Evolutionary conservation across 306 rosid genomes (phyloP), one percentile per base, ranked within the genome.

Genomic region (Cicer chorassanicum): DNA sequence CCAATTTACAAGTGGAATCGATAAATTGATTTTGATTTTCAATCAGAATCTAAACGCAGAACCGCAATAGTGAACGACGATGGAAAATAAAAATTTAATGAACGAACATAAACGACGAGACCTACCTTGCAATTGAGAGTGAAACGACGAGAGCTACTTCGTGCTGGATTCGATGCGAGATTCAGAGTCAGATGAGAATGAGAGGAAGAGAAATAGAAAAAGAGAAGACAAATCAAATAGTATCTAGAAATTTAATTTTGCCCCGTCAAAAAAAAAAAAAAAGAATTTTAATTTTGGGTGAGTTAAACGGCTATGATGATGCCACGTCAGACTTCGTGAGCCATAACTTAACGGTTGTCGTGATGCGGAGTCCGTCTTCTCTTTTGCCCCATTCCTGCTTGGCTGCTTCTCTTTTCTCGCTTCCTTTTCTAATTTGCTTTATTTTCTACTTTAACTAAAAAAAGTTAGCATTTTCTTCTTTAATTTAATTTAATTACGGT

Each of bases 151-250:
- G 38, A 19, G 60, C 6, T 38, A 16, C 6, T 14, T 40, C 8
- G 8, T 40, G 9, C 5, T 19, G 1, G 36, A 36, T 36, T 40
- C 55, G 21, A 42, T 40, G 65, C 74, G 68, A 77, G 82, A 82
- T 82, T 80, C 72, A 68, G 80, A 67, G 45, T 39, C 65, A 62
- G 80, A 80, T 57, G 76, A 66, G 66, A 55, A 45, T 7, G 67
- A 38, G 59, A 29, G 13, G 8, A 43, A 48, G 14, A 55, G 21
- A 29, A 13, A 48, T 36, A 57, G 80, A 48, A 57, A 76, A 48
- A 56, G 43, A 36, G 39, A 6, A 43, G 5, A 29, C 36, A 29
- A 29, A 29, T 29, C 36, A 29, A 29, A 29, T 29, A 29, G 36
- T 29, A 29, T 29, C 36, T 29, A 29, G 36, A 29, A 29, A 29